Evolutionary conservation across 2,329 filamentous ascomycete genomes (phyloP).

Genomic region (Xylariaceae sp.): DNA sequence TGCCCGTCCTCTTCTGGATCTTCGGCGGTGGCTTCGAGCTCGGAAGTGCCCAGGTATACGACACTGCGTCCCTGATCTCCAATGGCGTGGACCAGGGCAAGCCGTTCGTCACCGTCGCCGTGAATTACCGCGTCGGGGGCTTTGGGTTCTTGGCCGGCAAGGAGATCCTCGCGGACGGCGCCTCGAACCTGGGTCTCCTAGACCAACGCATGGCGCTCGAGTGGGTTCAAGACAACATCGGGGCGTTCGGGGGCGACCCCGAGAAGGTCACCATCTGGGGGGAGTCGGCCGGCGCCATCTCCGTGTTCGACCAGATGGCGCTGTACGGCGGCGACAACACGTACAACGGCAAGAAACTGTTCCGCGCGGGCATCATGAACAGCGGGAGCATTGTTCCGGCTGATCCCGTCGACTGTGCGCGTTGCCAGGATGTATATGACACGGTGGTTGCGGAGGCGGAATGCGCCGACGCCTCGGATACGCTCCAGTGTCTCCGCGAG

Average conservation of each 20-base stretch:
- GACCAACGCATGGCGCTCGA: conserved; percentile 74
- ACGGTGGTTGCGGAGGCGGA: conserved; percentile 62
- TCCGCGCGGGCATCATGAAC: conserved; percentile 79
- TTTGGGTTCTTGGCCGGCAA: conserved; percentile 75
- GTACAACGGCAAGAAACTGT: conserved; percentile 75
- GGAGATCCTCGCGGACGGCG: conserved; percentile 68
- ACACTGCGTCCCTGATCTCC: conserved; percentile 50
- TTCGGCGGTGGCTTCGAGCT: conserved; percentile 68
- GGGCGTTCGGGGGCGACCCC: conserved; percentile 76
- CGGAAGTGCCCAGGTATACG: conserved; percentile 51
- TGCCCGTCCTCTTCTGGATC: conserved; percentile 73
- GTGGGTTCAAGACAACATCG: conserved; percentile 80
- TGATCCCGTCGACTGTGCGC: conserved; percentile 64
- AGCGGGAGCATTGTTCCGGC: conserved; percentile 66
- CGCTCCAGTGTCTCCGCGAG: conserved; percentile 66
- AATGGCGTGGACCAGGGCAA: conserved; percentile 53
- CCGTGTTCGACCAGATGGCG: conserved; percentile 75
- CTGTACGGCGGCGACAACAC: conserved; percentile 72
- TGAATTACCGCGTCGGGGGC: conserved; percentile 76
- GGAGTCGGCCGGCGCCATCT: conserved; percentile 72
- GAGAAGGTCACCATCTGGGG: conserved; percentile 81
- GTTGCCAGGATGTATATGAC: conserved; percentile 68
- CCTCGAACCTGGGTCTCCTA: conserved; percentile 70
- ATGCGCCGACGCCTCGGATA: conserved; percentile 60
- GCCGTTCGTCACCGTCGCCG: conserved; percentile 73